Evolutionary conservation across 768 basidiomycete species (phyloP).

Genomic region (Hericium alpestre): DNA sequence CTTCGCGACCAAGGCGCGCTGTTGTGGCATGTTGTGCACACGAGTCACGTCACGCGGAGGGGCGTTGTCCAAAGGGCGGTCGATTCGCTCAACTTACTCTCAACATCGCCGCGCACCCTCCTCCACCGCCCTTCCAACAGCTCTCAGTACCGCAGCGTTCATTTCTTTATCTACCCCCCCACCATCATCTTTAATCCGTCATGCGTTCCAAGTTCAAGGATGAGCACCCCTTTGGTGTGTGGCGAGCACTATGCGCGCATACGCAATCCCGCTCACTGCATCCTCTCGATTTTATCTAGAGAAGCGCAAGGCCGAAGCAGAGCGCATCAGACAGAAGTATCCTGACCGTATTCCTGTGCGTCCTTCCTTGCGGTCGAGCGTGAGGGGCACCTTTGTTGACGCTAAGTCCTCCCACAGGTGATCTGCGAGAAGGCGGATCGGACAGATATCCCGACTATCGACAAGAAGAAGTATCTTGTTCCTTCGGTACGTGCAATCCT

Average conservation of each 20-base stretch:
- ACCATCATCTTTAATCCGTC: conserved; percentile 11
- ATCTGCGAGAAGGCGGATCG: conserved; percentile 99
- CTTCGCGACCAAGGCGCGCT: neutral
- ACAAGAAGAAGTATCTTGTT: conserved; percentile 99
- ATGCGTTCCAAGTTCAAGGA: conserved; percentile 98
- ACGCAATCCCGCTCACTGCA: conserved; percentile 26
- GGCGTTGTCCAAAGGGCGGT: neutral
- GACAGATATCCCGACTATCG: conserved; percentile 97
- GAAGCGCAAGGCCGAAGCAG: conserved; percentile 98
- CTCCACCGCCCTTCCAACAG: neutral
- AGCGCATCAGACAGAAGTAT: conserved; percentile 98
- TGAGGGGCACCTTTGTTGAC: neutral
- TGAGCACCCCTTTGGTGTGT: conserved; percentile 94
- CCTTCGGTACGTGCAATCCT: conserved; percentile 60
- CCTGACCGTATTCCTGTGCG: conserved; percentile 94
- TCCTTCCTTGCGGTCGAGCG: conserved; percentile 13
- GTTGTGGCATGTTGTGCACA: conserved; percentile 1
- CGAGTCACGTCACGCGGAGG: neutral
- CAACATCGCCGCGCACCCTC: neutral
- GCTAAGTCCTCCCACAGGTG: conserved; percentile 43
- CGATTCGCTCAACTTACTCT: neutral
- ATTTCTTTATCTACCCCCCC: neutral
- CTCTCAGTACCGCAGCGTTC: neutral
- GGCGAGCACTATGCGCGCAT: conserved; percentile 15
- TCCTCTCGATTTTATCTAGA: conserved; percentile 37